These are phyloP conservation scores for Tolypocladium endophyticum DNA, from an alignment of 2,329 filamentous ascomycete species.

Conservation along the genomic window DNA sequence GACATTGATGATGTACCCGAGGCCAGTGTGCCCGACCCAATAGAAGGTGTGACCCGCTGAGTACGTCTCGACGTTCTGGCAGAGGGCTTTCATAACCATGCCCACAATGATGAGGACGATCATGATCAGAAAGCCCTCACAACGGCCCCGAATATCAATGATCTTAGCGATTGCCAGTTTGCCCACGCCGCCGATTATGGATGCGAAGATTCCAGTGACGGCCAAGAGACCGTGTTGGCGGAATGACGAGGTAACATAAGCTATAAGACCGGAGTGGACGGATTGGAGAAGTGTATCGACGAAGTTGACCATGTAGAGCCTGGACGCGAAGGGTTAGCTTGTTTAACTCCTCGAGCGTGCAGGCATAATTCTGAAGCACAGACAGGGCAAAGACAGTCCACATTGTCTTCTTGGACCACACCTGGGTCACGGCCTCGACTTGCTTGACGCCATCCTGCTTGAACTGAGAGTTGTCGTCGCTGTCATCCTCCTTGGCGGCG, in stretches of 20 bases:
- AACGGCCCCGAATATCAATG: conserved; percentile 37
- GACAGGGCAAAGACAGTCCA: conserved; percentile 29
- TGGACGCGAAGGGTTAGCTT: conserved; percentile 6
- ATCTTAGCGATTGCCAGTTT: conserved; percentile 34
- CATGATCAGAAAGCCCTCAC: conserved; percentile 32
- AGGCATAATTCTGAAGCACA: conserved; percentile 3
- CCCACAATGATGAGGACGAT: conserved; percentile 35
- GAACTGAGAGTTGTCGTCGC: conserved; percentile 12
- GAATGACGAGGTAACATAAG: conserved; percentile 59
- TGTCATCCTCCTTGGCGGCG: conserved; percentile 5
- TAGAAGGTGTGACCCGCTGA: conserved; percentile 54
- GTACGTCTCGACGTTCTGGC: conserved; percentile 45
- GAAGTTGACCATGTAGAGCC: conserved; percentile 28
- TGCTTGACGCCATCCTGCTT: conserved; percentile 27
- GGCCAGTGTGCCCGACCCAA: conserved; percentile 41
- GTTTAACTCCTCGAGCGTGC: background rate
- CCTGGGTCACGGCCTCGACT: conserved; percentile 27
- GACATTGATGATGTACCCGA: conserved; percentile 28
- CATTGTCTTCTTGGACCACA: conserved; percentile 26
- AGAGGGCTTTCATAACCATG: conserved; percentile 54
- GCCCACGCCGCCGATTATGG: conserved; percentile 25
- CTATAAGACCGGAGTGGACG: conserved; percentile 38
- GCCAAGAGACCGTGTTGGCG: conserved; percentile 51
- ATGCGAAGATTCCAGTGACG: conserved; percentile 51
- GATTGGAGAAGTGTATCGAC: conserved; percentile 25